phyloP scores from a whole-genome alignment of 2,329 filamentous ascomycete genomes.

The Arthrobotrys sinensis region DNA sequence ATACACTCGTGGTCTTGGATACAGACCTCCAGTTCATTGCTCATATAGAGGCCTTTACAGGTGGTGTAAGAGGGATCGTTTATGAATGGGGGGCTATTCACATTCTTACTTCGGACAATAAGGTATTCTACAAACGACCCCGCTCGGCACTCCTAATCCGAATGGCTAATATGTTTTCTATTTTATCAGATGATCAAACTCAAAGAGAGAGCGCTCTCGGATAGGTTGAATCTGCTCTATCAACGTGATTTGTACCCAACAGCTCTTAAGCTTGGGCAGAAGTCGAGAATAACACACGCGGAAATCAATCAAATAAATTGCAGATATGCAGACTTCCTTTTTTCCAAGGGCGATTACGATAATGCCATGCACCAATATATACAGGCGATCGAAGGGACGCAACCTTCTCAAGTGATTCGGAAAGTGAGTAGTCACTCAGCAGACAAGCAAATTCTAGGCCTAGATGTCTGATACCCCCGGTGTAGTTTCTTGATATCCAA shows the following conservation, averaged over 20 bases:
- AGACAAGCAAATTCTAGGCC: not conserved
- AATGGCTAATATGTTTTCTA: not conserved
- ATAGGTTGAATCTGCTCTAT: slow-evolving; percentile 93
- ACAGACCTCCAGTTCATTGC: slow-evolving; percentile 90
- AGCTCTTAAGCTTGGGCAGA: slow-evolving; percentile 93
- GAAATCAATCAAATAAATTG: slow-evolving; percentile 94
- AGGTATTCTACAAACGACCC: slow-evolving; percentile 72
- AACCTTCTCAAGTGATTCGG: slow-evolving; percentile 62
- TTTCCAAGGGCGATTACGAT: slow-evolving; percentile 95
- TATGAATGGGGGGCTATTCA: slow-evolving; percentile 93
- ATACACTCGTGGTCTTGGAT: slow-evolving; percentile 91
- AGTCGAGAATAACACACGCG: slow-evolving; percentile 80
- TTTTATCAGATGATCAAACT: slow-evolving; percentile 73
- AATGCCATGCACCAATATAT: slow-evolving; percentile 99
- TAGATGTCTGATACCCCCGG: not conserved
- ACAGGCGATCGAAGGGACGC: slow-evolving; percentile 76
- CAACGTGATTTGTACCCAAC: slow-evolving; percentile 92
- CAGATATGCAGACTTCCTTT: slow-evolving; percentile 92
- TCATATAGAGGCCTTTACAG: slow-evolving; percentile 86
- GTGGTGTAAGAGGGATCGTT: slow-evolving; percentile 84
- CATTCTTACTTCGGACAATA: slow-evolving; percentile 90
- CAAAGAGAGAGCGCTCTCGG: slow-evolving; percentile 89
- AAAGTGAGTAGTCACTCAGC: slow-evolving; percentile 30
- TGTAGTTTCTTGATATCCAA: slow-evolving; percentile 92
- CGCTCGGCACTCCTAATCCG: not conserved